Evolutionary conservation across 2,329 filamentous ascomycete species (phyloP), one percentile per base, ranked within the genome.

Genomic region (Penicillium rolfsii): DNA sequence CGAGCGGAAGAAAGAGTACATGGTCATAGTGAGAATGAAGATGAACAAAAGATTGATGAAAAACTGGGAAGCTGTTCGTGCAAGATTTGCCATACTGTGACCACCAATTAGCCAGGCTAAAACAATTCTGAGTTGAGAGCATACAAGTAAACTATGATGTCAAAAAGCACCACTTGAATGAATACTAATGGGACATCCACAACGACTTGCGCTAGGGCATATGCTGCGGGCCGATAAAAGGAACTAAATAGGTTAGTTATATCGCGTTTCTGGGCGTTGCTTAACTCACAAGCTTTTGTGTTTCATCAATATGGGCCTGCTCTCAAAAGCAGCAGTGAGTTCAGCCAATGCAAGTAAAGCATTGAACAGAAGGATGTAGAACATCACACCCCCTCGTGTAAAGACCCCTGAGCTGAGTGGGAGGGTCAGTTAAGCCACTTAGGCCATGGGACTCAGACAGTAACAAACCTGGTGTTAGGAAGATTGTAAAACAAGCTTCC

Each of bases 301-400:
- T 72, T 90, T 90, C 56, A 89, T 76, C 41, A 91, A 74, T 58
- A 91, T 89, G 0, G 87, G 87, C 48, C 87, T 84, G 24, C 82
- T 83, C 52, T 82, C 76, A 64, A 90, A 91, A 0, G 86, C 82
- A 1, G 85, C 75, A 0, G 87, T 86, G 43, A 87, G 79, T 67
- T 89, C 86, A 5, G 84, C 83, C 50, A 89, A 71, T 4, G 87
- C 85, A 35, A 88, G 78, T 8, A 89, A 76, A 11, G 86, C 81
- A 65, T 89, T 88, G 77, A 88, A 88, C 1, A 89, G 76, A 1
- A 89, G 74, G 59, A 86, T 81, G 68, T 86, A 85, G 73, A 89
- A 89, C 65, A 89, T 78, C 1, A 85, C 82, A 73, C 85, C 85
- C 45, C 86, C 86, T 57, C 85, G 78, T 1, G 84, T 82, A 60